These are phyloP conservation scores for Arthrobotrys megalospora DNA, from an alignment of 2,329 filamentous ascomycete species.

Conservation along the genomic window DNA sequence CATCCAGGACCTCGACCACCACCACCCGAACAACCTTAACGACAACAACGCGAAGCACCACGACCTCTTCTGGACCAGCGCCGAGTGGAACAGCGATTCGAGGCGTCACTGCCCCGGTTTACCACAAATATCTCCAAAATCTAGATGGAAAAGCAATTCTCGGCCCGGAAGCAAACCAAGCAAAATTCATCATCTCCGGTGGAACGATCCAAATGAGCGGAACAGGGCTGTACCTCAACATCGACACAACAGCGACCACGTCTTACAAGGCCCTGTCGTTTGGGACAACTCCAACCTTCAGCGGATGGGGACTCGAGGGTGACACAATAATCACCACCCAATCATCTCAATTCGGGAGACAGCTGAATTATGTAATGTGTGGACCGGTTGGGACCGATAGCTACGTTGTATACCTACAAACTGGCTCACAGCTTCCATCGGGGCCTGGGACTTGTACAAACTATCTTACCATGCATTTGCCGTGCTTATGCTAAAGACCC, in stretches of 20 bases:
- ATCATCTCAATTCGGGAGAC: slow-evolving; percentile 69
- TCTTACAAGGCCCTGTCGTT: slow-evolving; percentile 73
- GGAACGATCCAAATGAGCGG: slow-evolving; percentile 71
- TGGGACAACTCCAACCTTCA: slow-evolving; percentile 68
- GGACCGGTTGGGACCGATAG: slow-evolving; percentile 66
- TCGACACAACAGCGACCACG: slow-evolving; percentile 68
- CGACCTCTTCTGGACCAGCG: slow-evolving; percentile 21
- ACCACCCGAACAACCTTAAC: slow-evolving; percentile 4
- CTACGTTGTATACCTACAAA: slow-evolving; percentile 73
- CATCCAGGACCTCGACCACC: not conserved
- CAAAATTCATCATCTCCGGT: slow-evolving; percentile 71
- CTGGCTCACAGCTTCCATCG: slow-evolving; percentile 70
- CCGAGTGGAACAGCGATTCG: slow-evolving; percentile 67
- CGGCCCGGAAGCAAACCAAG: slow-evolving; percentile 71
- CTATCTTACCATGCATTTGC: slow-evolving; percentile 73
- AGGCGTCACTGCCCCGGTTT: slow-evolving; percentile 71
- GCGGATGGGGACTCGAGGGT: slow-evolving; percentile 71
- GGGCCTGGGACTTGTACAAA: slow-evolving; percentile 70
- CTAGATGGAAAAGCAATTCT: slow-evolving; percentile 69
- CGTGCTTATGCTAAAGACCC: slow-evolving; percentile 69
- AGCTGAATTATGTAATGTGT: slow-evolving; percentile 73
- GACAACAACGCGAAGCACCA: slow-evolving; percentile 8
- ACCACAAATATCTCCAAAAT: slow-evolving; percentile 72
- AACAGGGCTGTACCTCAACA: slow-evolving; percentile 70
- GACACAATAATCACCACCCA: slow-evolving; percentile 71